phyloP scores from a whole-genome alignment of 345 rosid species.

The Eucalyptus microcorys region DNA sequence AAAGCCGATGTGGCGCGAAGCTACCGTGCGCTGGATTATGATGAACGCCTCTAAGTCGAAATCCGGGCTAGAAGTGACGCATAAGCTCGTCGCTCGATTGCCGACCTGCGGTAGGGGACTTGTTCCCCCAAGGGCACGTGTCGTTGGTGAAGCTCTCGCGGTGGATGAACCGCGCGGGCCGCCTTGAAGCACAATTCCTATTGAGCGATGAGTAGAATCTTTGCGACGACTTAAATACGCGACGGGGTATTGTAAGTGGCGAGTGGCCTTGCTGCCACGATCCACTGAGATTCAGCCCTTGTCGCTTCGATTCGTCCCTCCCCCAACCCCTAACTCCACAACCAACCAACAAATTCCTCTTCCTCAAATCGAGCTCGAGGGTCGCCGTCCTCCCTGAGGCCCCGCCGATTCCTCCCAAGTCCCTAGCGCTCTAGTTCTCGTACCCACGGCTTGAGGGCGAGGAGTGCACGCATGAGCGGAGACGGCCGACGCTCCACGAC shows the following conservation, averaged over 20 bases:
- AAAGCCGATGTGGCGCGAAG: neutral
- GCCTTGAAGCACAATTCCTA: neutral
- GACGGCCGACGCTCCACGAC: no score
- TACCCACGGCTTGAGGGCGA: constrained; percentile 35
- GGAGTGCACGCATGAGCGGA: neutral
- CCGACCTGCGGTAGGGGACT: neutral
- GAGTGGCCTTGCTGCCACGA: neutral
- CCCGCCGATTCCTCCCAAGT: no score
- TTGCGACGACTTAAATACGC: neutral
- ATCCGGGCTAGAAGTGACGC: neutral
- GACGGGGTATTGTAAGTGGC: neutral
- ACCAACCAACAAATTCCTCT: no score
- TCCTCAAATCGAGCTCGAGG: no score
- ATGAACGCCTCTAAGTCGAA: neutral
- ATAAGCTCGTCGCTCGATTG: neutral
- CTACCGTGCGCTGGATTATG: neutral
- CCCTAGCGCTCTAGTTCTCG: no score
- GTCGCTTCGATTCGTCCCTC: no score
- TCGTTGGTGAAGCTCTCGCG: neutral
- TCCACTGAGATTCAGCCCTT: neutral
- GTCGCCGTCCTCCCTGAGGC: no score
- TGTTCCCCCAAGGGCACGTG: neutral
- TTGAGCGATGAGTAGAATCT: neutral
- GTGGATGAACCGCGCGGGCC: neutral
- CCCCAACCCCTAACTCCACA: no score